phyloP scores from a whole-genome alignment of 2,329 filamentous ascomycete species.

The Ceratocystis albifundus region DNA sequence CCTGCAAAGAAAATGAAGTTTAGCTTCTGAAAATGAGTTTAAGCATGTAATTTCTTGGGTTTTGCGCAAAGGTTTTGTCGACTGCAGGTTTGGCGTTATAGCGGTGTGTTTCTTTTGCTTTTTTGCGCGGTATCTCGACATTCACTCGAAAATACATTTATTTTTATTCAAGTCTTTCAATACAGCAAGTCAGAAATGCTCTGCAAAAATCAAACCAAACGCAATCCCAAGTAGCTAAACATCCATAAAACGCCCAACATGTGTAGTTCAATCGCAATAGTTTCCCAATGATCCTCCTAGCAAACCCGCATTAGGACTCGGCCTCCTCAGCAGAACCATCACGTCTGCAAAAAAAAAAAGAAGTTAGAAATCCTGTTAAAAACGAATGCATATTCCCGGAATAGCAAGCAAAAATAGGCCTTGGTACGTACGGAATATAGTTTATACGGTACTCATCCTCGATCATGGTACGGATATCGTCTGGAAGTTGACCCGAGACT shows the following conservation, averaged over 20 bases:
- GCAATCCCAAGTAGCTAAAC: conserved; percentile 1
- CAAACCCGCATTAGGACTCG: conserved; percentile 30
- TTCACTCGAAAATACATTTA: background rate
- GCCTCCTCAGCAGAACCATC: conserved; percentile 46
- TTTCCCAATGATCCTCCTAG: background rate
- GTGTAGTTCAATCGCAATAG: conserved; percentile 1
- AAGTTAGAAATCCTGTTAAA: background rate
- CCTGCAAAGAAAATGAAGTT: conserved; percentile 35
- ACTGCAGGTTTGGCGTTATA: background rate
- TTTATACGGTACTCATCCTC: conserved; percentile 53
- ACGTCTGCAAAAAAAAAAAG: conserved; percentile 34
- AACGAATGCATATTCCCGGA: background rate
- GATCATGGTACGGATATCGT: conserved; percentile 49
- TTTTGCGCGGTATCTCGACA: background rate
- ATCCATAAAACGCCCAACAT: conserved; percentile 12
- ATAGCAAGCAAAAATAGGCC: conserved; percentile 34
- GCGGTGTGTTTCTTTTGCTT: background rate
- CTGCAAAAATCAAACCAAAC: conserved; percentile 13
- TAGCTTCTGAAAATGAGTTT: conserved; percentile 17
- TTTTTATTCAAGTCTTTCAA: background rate
- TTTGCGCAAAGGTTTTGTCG: background rate
- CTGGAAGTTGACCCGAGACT: conserved; percentile 68
- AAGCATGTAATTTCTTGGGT: background rate
- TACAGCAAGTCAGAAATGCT: conserved; percentile 8
- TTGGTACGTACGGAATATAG: conserved; percentile 51